These are phyloP conservation scores for Lolium multiflorum DNA, from an alignment of 176 grass and related monocot species.

Conservation along the genomic window DNA sequence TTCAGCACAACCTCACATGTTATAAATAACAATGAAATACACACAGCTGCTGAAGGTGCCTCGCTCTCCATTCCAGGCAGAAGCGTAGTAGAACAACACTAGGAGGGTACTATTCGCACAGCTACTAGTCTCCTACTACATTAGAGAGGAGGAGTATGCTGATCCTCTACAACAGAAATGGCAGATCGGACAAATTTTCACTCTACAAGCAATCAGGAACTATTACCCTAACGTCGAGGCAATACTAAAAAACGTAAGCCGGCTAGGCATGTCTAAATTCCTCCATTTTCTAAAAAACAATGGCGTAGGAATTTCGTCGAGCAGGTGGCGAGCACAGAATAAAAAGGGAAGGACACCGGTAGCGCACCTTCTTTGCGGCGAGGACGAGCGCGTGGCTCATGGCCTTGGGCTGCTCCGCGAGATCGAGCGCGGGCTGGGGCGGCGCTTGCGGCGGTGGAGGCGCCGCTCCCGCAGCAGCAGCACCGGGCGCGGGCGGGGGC, in stretches of 20 bases:
- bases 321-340: constrained; percentile 4
- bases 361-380: constrained; percentile 83
- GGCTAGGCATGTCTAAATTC: neutral
- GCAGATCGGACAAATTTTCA: neutral
- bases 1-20: neutral
- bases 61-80: neutral
- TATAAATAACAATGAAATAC: neutral
- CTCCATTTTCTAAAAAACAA: neutral
- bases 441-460: constrained; percentile 2
- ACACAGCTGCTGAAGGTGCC: neutral
- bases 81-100: neutral
- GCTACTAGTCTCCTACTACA: neutral
- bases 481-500: constrained; percentile 44
- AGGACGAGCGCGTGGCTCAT: constrained; percentile 86
- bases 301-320: constrained; percentile 3
- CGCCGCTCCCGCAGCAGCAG: neutral
- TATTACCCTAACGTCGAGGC: too few relatives aligned
- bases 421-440: constrained; percentile 49
- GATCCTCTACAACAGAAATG: neutral
- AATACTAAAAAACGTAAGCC: neutral
- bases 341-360: neutral
- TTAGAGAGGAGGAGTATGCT: neutral
- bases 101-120: neutral
- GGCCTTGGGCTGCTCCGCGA: constrained; percentile 76
- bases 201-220: neutral